Base-by-base conservation (phyloP, 2,329 filamentous ascomycete species). In the Beauveria bassiana region DNA sequence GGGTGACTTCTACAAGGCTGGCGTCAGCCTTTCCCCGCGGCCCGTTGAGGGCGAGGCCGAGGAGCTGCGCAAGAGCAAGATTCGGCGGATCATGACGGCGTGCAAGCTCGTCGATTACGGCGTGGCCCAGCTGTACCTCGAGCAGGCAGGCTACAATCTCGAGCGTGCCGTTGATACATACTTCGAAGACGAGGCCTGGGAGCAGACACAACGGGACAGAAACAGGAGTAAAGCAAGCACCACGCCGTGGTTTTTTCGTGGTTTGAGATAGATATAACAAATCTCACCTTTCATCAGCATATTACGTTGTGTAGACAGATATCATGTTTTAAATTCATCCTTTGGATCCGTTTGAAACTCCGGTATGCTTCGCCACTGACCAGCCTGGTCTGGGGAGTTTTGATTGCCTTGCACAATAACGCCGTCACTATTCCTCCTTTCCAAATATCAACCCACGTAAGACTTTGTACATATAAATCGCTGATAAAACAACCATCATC, bases 21-120 rank as follows among this genome's bases (percentile, higher is more conserved):
- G 85, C 3, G 77, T 87, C 6, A 88, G 84, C 66, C 75, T 92
- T 26, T 90, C 86, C 51, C 88, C 89, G 1, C 77, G 81, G 31
- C 89, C 90, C 0, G 68, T 90, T n/a, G 88, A 89, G 59, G 85
- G 87, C 53, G 89, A 91, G 69, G 87, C 89, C 51, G 89, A 91
- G 68, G 87, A 90, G 73, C 77, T 82, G 55, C 81, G 86, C 64
- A 93, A 90, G 74, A 80, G 77, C 20, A 87, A 86, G 69, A 80
- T 93, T 40, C 80, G 90, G 47, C 83, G 88, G 64, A 93, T 88
- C 79, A 93, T 93, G 90, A 85, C 91, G 2, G 80, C 81, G 1
- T 90, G 87, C 74, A 93, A 93, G 71, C 87, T 90, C 31, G 77
- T 83, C 26, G 88, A 93, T 78, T 93, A 86, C 75, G 87, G 91